These are phyloP conservation scores for Pluteus cervinus DNA, from an alignment of 768 basidiomycete species.

Conservation along the genomic window DNA sequence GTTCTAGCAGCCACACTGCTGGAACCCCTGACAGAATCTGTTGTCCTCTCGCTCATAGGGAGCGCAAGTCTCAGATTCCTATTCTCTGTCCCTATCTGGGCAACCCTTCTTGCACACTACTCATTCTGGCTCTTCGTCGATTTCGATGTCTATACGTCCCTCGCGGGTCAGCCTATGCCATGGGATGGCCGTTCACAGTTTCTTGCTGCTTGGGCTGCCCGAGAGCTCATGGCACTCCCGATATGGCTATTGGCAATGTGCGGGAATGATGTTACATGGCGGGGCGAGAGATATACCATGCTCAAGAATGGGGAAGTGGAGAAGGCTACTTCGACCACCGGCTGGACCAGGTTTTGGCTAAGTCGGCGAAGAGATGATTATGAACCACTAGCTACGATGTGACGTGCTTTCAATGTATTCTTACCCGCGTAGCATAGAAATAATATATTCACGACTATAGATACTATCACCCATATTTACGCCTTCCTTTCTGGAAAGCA, in stretches of 20 bases:
- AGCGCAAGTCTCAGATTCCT: slow-evolving; percentile 47
- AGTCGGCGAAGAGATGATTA: slow-evolving; percentile 22
- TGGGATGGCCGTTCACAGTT: slow-evolving; percentile 48
- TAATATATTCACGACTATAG: too few species aligned
- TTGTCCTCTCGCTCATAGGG: slow-evolving; percentile 64
- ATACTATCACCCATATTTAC: too few species aligned
- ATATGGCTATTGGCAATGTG: slow-evolving; percentile 81
- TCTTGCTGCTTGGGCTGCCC: slow-evolving; percentile 66
- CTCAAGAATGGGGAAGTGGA: slow-evolving; percentile 67
- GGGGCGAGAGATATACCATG: slow-evolving; percentile 75
- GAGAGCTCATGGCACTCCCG: slow-evolving; percentile 83
- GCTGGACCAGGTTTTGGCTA: too few species aligned
- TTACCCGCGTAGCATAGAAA: too few species aligned
- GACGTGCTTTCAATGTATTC: too few species aligned
- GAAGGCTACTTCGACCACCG: slow-evolving; percentile 21
- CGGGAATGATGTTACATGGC: slow-evolving; percentile 82
- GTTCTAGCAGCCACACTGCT: slow-evolving; percentile 76
- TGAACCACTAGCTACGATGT: slow-evolving; percentile 20
- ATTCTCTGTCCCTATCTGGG: slow-evolving; percentile 43
- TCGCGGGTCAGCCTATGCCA: slow-evolving; percentile 61
- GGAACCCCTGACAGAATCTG: slow-evolving; percentile 90
- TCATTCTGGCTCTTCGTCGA: slow-evolving; percentile 72
- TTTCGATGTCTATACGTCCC: slow-evolving; percentile 72
- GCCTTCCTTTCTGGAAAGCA: too few species aligned
- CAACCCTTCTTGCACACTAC: slow-evolving; percentile 57